Percentiles rank a stretch among this genome's conserved stretches.
phyloP scores from a whole-genome alignment of 805 yeast genomes.

The Saccharomyces paradoxus region DNA sequence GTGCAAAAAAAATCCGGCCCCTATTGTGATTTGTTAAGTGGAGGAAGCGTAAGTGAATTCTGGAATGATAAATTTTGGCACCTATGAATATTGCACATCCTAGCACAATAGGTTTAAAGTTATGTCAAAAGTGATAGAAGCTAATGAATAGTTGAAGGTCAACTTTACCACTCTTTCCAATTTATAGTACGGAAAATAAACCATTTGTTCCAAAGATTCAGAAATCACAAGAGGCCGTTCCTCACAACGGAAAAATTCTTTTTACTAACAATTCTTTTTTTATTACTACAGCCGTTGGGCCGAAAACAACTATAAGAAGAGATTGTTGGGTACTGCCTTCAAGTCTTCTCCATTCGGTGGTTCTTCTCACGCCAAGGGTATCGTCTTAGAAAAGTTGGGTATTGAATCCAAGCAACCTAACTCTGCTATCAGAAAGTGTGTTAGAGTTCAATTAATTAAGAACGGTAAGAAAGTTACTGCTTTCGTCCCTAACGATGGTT shows the following conservation, averaged over 20 bases:
- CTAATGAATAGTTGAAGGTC: no score
- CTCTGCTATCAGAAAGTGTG: slow-evolving; percentile 99
- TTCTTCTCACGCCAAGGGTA: slow-evolving; percentile 99
- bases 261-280: slow-evolving; percentile 10
- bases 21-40: neutral
- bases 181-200: no score
- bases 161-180: no score
- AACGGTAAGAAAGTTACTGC: slow-evolving; percentile 99
- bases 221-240: neutral
- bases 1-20: neutral
- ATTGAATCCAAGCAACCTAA: slow-evolving; percentile 99
- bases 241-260: neutral
- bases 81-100: no score
- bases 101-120: no score
- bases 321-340: slow-evolving; percentile 99
- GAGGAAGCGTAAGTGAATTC: neutral
- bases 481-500: slow-evolving; percentile 99
- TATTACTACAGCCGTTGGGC: slow-evolving; percentile 80
- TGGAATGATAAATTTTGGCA: neutral
- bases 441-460: slow-evolving; percentile 99
- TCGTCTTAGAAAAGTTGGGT: slow-evolving; percentile 98
- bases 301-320: slow-evolving; percentile 93
- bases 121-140: no score
- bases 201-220: no score
- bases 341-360: slow-evolving; percentile 99